These are phyloP conservation scores for Leccinum ponderosum DNA, from an alignment of 1,284 basidiomycete species.

Conservation along the genomic window DNA sequence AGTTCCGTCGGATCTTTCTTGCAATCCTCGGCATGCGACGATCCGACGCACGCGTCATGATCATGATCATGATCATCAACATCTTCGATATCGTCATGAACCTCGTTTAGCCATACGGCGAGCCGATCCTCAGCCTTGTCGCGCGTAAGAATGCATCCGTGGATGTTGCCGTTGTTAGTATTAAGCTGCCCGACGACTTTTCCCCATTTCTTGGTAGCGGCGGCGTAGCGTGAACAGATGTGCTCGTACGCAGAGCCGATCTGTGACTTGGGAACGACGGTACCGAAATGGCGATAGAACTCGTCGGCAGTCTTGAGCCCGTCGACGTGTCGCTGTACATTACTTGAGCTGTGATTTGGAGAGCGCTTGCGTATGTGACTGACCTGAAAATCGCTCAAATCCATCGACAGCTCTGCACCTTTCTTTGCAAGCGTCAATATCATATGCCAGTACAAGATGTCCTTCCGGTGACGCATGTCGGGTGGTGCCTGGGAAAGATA, in stretches of 20 bases:
- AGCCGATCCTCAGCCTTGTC: conserved; percentile 51
- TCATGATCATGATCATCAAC: conserved; percentile 1
- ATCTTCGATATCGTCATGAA: conserved; percentile 40
- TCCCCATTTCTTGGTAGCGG: conserved; percentile 47
- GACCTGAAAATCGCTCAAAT: conserved; percentile 51
- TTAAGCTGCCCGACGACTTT: conserved; percentile 40
- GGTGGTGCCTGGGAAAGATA: conserved; percentile 57
- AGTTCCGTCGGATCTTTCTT: conserved; percentile 38
- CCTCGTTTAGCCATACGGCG: conserved; percentile 50
- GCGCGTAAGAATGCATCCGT: conserved; percentile 22
- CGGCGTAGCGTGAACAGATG: conserved; percentile 43
- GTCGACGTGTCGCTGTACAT: conserved; percentile 39
- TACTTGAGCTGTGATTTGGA: not conserved
- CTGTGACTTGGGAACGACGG: conserved; percentile 45
- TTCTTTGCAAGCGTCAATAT: conserved; percentile 48
- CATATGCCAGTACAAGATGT: conserved; percentile 55
- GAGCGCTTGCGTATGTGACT: not conserved
- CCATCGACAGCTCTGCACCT: conserved; percentile 46
- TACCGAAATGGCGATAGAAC: conserved; percentile 43
- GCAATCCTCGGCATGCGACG: conserved; percentile 36
- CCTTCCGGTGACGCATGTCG: conserved; percentile 56
- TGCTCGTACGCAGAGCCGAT: conserved; percentile 48
- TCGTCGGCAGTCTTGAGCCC: conserved; percentile 49
- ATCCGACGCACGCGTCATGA: conserved; percentile 18
- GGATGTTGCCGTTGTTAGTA: conserved; percentile 24